Base-by-base conservation (phyloP, 1,284 basidiomycete species). In the Fistulina hepatica region DNA sequence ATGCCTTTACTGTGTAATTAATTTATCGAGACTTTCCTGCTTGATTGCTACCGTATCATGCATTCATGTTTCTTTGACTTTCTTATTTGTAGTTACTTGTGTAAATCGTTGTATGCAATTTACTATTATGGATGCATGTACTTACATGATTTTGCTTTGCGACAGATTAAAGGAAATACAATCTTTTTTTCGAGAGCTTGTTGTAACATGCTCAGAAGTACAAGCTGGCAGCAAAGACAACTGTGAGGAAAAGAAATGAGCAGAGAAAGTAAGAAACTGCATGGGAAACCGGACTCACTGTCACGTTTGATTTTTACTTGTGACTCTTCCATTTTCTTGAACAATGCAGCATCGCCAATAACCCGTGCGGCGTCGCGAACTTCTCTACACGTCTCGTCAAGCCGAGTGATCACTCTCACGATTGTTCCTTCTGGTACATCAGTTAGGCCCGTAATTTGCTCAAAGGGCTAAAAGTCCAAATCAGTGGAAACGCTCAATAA, bases 361-460 rank as follows among this genome's bases (percentile, higher is more conserved):
- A 98, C 93, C 31, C 95, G 76, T 6, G 95, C 94, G 4, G 94
- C 94, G 58, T 99, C 95, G 49, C 93, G 64, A 6, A 99, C 91
- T 60, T 99, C 95, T 38, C 93, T 69, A 58, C 94, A 99, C 0
- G 92, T 95, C 62, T 98, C 94, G 55, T 98, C 95, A 36, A 98
- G 64, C 11, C 95, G 76, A 3, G 90, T 97, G 54, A 99, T 98
- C 36, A 89, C 84, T 28, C 95, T 77, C 9, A 99, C 95, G 45
- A 99, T 94, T 0, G 91, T 95, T 1, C 95, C 95, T 56, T 99
- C 95, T 6, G 91, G 78, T 8, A 97, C 85, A 53, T 98, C 95
- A 0, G 95, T 99, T 44, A 98, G 64, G 6, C 73, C 62, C 2
- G 89, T 92, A 50, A 99, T 95, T 53, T 97, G 81, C 49, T 90